These are phyloP conservation scores for Talaromyces marneffei DNA, from an alignment of 2,329 filamentous ascomycete species.

Conservation along the genomic window DNA sequence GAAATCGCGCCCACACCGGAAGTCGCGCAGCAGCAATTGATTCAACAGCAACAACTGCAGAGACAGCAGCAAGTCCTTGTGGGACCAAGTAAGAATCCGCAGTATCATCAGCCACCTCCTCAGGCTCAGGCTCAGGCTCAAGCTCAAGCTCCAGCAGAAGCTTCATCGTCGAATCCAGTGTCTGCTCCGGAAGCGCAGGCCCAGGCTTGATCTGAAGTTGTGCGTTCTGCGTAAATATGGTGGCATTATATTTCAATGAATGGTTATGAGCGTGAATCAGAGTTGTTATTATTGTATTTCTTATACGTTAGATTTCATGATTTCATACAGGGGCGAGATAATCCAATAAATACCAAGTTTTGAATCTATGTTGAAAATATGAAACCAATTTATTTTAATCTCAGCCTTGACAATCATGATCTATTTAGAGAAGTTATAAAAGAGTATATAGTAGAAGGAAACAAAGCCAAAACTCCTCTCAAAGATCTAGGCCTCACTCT, in stretches of 20 bases:
- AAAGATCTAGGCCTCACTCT: conserved; percentile 12
- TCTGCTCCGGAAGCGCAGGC: conserved; percentile 26
- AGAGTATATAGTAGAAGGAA: neutral
- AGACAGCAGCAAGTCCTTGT: conserved; percentile 12
- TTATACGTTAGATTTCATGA: neutral
- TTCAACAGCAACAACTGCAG: conserved; percentile 34
- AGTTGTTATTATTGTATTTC: neutral
- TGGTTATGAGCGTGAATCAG: neutral
- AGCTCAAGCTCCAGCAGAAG: neutral
- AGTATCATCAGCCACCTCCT: conserved; percentile 10
- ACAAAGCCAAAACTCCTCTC: neutral
- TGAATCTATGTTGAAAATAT: neutral
- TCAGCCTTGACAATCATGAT: neutral
- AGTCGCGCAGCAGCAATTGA: conserved; percentile 36
- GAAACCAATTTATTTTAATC: neutral
- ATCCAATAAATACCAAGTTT: neutral
- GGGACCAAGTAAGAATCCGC: conserved; percentile 13
- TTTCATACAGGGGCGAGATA: neutral
- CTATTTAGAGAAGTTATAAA: neutral
- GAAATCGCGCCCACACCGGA: conserved; percentile 40
- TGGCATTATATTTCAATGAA: neutral
- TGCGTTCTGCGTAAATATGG: conserved; percentile 26
- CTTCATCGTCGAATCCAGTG: conserved; percentile 16
- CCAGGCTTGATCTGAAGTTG: conserved; percentile 20
- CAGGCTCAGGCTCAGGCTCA: neutral